Percentiles rank a stretch among this genome's conserved stretches.
Evolutionary conservation across 1,284 basidiomycete genomes (phyloP).

Genomic region (Leccinum brunneo-olivaceum): DNA sequence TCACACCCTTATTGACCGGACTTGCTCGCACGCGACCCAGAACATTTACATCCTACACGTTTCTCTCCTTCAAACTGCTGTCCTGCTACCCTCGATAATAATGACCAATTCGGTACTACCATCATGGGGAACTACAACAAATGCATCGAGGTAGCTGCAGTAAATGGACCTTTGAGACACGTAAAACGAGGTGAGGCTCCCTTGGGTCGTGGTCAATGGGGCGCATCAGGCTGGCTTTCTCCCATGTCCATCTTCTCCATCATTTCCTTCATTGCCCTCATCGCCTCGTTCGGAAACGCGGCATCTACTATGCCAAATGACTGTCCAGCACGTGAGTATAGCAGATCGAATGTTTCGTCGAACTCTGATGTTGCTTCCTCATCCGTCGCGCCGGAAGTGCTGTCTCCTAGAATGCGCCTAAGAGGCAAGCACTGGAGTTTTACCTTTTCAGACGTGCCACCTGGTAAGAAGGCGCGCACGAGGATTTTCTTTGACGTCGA

Average conservation of each 20-base stretch:
- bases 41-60: constrained; percentile 17
- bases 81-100: neutral
- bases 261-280: constrained; percentile 11
- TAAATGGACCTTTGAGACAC: constrained; percentile 8
- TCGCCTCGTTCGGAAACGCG: constrained; percentile 20
- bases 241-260: constrained; percentile 9
- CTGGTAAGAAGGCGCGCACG: constrained; percentile 27
- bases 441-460: constrained; percentile 21
- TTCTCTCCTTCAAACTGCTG: neutral
- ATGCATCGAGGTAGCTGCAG: neutral
- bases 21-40: constrained; percentile 7
- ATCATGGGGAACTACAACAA: constrained; percentile 5
- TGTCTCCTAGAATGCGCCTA: constrained; percentile 13
- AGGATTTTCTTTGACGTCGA: constrained; percentile 20
- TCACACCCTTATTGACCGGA: constrained; percentile 17
- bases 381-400: constrained; percentile 5
- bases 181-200: no score
- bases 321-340: constrained; percentile 22
- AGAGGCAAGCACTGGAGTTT: constrained; percentile 26
- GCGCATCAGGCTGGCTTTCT: neutral
- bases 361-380: constrained; percentile 16
- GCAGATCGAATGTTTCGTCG: constrained; percentile 21
- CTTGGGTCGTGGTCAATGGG: neutral
- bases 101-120: neutral
- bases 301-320: constrained; percentile 19